Percentiles rank a stretch among this genome's conserved stretches.
Conservation (phyloP, 2,329 filamentous ascomycete species). For the Decorospora gaudefroyi region DNA sequence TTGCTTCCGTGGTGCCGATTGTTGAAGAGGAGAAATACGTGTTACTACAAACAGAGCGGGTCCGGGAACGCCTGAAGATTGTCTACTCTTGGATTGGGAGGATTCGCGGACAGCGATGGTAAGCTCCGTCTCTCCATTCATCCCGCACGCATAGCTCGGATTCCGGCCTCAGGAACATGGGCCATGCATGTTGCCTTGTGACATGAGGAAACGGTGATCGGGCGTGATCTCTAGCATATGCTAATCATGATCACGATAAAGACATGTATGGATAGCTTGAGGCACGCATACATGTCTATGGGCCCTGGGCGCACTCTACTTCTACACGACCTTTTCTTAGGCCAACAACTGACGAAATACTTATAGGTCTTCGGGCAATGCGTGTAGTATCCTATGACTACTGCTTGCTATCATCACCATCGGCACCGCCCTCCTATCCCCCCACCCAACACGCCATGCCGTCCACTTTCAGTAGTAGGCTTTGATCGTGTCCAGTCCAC, state of each 20-base stretch:
- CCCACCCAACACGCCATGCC: slow-evolving; percentile 7
- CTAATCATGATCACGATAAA: slow-evolving; percentile 13
- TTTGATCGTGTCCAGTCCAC: slow-evolving; percentile 5
- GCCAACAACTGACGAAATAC: slow-evolving; percentile 13
- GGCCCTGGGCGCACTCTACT: neutral
- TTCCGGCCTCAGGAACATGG: slow-evolving; percentile 4
- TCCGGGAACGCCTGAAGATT: slow-evolving; percentile 80
- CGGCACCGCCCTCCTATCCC: slow-evolving; percentile 22
- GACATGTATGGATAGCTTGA: slow-evolving; percentile 7
- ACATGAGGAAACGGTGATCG: slow-evolving; percentile 17
- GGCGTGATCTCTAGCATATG: slow-evolving; percentile 5
- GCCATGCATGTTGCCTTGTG: neutral
- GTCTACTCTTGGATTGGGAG: slow-evolving; percentile 77
- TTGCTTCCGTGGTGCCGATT: slow-evolving; percentile 79
- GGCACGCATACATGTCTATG: neutral
- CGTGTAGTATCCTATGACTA: slow-evolving; percentile 46
- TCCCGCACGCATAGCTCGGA: slow-evolving; percentile 4
- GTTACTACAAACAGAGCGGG: slow-evolving; percentile 72
- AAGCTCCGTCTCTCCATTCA: slow-evolving; percentile 46
- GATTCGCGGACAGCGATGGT: slow-evolving; percentile 73
- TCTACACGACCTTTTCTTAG: neutral
- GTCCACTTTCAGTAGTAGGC: slow-evolving; percentile 1
- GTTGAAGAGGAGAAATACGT: slow-evolving; percentile 78
- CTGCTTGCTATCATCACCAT: slow-evolving; percentile 30
- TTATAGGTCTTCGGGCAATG: slow-evolving; percentile 37